Evolutionary conservation across 2,329 filamentous ascomycete genomes (phyloP).

Genomic region (Cyanodermella asteris): DNA sequence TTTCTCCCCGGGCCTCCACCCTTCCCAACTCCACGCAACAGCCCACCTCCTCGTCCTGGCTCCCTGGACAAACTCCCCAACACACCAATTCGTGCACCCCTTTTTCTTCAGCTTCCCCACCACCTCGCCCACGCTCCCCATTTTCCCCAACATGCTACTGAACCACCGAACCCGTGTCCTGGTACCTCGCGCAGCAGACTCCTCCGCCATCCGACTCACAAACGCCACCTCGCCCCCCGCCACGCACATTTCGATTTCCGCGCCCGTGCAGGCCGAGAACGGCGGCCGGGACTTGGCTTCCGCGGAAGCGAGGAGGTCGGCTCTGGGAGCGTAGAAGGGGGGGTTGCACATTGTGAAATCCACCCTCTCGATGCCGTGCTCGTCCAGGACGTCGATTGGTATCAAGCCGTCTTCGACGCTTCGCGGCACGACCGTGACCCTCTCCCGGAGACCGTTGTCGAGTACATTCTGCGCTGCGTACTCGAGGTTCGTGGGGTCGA

Average conservation of each 20-base stretch:
- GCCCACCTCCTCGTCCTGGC: conserved; percentile 67
- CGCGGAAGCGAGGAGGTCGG: conserved; percentile 46
- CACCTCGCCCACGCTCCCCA: conserved; percentile 44
- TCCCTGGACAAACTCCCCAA: conserved; percentile 60
- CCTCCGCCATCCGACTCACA: conserved; percentile 44
- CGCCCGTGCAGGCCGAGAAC: conserved; percentile 49
- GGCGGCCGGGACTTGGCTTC: conserved; percentile 44
- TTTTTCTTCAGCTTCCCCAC: conserved; percentile 33
- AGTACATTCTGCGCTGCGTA: conserved; percentile 47
- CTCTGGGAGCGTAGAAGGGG: conserved; percentile 64
- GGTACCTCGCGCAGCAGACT: conserved; percentile 42
- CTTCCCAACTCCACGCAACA: conserved; percentile 64
- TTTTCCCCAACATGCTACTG: conserved; percentile 72
- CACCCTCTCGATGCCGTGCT: conserved; percentile 20
- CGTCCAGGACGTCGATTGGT: conserved; percentile 31
- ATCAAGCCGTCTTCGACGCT: conserved; percentile 34
- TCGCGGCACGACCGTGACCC: conserved; percentile 43
- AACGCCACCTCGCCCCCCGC: conserved; percentile 58
- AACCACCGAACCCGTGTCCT: conserved; percentile 57
- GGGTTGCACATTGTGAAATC: conserved; percentile 90
- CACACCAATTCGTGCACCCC: conserved; percentile 54
- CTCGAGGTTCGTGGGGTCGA: conserved; percentile 47
- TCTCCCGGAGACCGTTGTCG: conserved; percentile 38
- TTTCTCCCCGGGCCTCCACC: conserved; percentile 36
- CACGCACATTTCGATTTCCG: conserved; percentile 67